A percentile compares a stretch with the other conserved stretches of the same genome.
Conservation (phyloP, 2,329 filamentous ascomycete species). For the Colletotrichum sp. region DNA sequence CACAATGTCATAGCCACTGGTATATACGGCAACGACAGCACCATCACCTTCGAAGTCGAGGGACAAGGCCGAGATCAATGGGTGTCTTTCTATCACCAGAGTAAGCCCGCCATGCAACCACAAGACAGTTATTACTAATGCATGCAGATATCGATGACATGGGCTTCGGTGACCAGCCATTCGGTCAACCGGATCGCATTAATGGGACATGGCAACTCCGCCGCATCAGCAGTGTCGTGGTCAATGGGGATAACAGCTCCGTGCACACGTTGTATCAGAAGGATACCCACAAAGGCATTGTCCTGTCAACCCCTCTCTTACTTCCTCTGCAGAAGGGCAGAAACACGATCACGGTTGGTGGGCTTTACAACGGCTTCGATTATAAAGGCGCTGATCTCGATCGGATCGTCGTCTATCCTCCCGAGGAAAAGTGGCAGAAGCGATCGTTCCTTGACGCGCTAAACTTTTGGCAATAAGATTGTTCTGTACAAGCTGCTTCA, state of each 20-base stretch:
- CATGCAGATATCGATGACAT: slow-evolving; percentile 57
- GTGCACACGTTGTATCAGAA: slow-evolving; percentile 57
- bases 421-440: slow-evolving; percentile 37
- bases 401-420: slow-evolving; percentile 63
- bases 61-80: slow-evolving; percentile 56
- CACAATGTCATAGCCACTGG: slow-evolving; percentile 52
- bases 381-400: slow-evolving; percentile 64
- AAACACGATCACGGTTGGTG: slow-evolving; percentile 62
- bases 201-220: slow-evolving; percentile 64
- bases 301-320: slow-evolving; percentile 61
- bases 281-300: slow-evolving; percentile 61
- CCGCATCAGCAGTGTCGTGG: slow-evolving; percentile 63
- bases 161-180: slow-evolving; percentile 61
- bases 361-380: slow-evolving; percentile 59
- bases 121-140: neutral
- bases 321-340: slow-evolving; percentile 56
- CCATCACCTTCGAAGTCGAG: slow-evolving; percentile 49
- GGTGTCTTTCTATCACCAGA: slow-evolving; percentile 63
- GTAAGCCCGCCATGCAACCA: slow-evolving; percentile 33
- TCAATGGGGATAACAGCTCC: slow-evolving; percentile 49
- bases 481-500: neutral
- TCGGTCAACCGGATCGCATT: slow-evolving; percentile 63
- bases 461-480: neutral
- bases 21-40: slow-evolving; percentile 58
- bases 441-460: neutral